phyloP scores from a whole-genome alignment of 176 grass and related monocot species.

The Carex kokanica region DNA sequence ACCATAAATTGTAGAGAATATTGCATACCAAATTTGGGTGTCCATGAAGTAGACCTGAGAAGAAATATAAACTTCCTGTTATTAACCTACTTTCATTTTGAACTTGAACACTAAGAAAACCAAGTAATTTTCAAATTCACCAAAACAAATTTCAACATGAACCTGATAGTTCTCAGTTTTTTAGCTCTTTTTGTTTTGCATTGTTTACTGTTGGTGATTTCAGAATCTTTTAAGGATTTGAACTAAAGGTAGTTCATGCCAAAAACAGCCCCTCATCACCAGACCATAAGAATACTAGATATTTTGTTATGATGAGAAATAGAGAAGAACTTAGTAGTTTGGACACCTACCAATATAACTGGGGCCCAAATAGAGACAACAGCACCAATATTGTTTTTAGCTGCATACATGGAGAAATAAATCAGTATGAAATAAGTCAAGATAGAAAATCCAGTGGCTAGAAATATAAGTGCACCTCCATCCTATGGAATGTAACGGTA shows the following conservation, averaged over 20 bases:
- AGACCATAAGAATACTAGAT: not conserved
- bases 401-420: slow-evolving; percentile 43
- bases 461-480: not conserved
- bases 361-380: slow-evolving; percentile 83
- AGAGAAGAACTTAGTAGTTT: slow-evolving; percentile 18
- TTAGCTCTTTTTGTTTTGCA: not conserved
- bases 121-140: not conserved
- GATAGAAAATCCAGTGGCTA: not conserved
- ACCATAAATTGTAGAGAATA: slow-evolving; percentile 89
- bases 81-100: not conserved
- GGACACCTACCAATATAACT: slow-evolving; percentile 65
- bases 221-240: not conserved
- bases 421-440: slow-evolving; percentile 18
- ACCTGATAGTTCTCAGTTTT: not conserved
- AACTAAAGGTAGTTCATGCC: not conserved
- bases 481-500: not conserved
- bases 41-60: slow-evolving; percentile 96
- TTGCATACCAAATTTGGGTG: slow-evolving; percentile 95
- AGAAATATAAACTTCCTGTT: not conserved
- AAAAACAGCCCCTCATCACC: not conserved
- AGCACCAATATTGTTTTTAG: slow-evolving; percentile 69
- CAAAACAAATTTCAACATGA: not conserved
- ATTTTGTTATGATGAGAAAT: not conserved
- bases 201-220: not conserved
- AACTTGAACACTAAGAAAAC: not conserved